phyloP scores from a whole-genome alignment of 2,329 filamentous ascomycete species.

The Talaromyces piceae region DNA sequence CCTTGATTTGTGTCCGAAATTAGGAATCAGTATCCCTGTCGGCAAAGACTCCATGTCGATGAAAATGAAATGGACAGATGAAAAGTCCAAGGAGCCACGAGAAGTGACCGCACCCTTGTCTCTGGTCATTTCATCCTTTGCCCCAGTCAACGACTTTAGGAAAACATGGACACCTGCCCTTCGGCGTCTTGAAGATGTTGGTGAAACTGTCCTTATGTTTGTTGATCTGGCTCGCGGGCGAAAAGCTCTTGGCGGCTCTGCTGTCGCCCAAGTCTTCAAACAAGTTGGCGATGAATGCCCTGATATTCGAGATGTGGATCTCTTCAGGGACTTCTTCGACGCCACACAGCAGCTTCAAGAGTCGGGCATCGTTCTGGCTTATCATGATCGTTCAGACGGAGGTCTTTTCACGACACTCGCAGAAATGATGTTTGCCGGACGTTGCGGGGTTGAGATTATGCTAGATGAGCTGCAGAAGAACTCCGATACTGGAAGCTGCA shows the following conservation, averaged over 20 bases:
- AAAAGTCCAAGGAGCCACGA: constrained; percentile 57
- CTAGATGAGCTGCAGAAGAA: constrained; percentile 60
- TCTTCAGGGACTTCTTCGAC: constrained; percentile 86
- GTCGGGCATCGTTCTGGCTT: constrained; percentile 71
- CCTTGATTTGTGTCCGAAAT: constrained; percentile 79
- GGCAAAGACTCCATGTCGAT: constrained; percentile 98
- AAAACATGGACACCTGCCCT: constrained; percentile 93
- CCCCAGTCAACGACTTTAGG: constrained; percentile 69
- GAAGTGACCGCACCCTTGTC: constrained; percentile 91
- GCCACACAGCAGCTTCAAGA: constrained; percentile 65
- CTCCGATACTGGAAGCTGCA: constrained; percentile 55
- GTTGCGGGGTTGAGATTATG: constrained; percentile 78
- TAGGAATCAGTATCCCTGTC: constrained; percentile 91
- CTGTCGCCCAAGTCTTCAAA: constrained; percentile 80
- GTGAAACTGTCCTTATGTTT: constrained; percentile 79
- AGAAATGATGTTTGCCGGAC: constrained; percentile 98
- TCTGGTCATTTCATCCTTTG: constrained; percentile 84
- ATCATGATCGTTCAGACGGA: constrained; percentile 91
- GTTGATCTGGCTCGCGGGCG: constrained; percentile 80
- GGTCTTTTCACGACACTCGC: constrained; percentile 82
- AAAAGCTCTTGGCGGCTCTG: constrained; percentile 81
- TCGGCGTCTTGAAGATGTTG: constrained; percentile 73
- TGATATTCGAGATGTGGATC: constrained; percentile 73
- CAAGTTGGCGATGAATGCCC: constrained; percentile 78
- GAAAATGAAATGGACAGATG: constrained; percentile 92